Conservation (phyloP, 2,329 filamentous ascomycete species). For the Lasiodiplodia sp. region DNA sequence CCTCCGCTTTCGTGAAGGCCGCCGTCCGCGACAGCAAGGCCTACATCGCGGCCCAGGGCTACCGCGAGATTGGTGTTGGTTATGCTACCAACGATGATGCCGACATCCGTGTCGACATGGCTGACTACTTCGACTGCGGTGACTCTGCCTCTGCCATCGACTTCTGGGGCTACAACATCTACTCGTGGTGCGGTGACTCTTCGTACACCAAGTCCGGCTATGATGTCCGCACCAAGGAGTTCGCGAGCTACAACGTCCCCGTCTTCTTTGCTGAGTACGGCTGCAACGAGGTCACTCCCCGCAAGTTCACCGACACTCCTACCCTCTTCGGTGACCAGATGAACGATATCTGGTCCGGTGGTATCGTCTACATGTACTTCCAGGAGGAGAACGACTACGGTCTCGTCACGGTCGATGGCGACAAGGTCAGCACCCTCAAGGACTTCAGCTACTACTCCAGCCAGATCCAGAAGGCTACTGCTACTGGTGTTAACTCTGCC, state of each 20-base stretch:
- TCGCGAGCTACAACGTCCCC: conserved; percentile 86
- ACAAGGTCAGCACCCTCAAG: conserved; percentile 68
- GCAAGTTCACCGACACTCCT: conserved; percentile 84
- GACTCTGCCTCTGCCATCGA: conserved; percentile 72
- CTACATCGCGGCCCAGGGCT: conserved; percentile 83
- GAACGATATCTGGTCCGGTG: conserved; percentile 88
- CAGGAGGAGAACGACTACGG: conserved; percentile 90
- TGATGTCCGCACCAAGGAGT: conserved; percentile 82
- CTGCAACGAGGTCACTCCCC: conserved; percentile 78
- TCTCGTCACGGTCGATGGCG: conserved; percentile 69
- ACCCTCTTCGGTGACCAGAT: conserved; percentile 83
- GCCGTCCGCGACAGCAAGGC: conserved; percentile 95
- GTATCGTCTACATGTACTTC: conserved; percentile 99
- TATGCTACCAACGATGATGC: conserved; percentile 96
- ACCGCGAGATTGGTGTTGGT: conserved; percentile 84
- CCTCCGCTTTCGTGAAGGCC: conserved; percentile 95
- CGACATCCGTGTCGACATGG: conserved; percentile 80
- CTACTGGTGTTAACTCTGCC: conserved; percentile 69
- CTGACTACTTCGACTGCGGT: conserved; percentile 95
- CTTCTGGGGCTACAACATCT: conserved; percentile 99
- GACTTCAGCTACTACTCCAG: conserved; percentile 78
- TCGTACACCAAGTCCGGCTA: conserved; percentile 80
- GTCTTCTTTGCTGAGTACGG: conserved; percentile 99
- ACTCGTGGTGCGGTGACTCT: conserved; percentile 96
- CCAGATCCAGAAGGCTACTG: conserved; percentile 72